phyloP scores from a whole-genome alignment of 1,139 yeast genomes.

The Suhomyces coccinellae region DNA sequence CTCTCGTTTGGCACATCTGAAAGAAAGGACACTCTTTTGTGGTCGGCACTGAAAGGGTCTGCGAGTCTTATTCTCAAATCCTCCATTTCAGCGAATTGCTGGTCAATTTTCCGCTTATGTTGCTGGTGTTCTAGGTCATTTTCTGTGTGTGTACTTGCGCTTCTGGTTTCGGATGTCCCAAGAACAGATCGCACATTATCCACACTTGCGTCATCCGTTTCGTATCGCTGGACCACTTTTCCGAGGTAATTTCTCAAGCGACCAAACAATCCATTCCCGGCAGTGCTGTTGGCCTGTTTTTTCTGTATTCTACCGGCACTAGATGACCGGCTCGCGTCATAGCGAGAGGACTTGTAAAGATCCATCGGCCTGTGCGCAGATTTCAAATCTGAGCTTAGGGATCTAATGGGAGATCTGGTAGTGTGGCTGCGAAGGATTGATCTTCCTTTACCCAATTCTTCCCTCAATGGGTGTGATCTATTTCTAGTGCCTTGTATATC shows the following conservation, averaged over 20 bases:
- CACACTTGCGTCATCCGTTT: slow-evolving; percentile 13
- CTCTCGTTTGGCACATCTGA: not conserved
- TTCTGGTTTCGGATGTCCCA: slow-evolving; percentile 1
- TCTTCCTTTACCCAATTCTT: not conserved
- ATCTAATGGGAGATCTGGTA: not conserved
- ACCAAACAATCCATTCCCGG: slow-evolving; percentile 8
- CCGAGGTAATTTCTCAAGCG: slow-evolving; percentile 13
- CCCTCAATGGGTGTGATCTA: not conserved
- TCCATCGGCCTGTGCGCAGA: not conserved
- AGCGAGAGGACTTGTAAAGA: not conserved
- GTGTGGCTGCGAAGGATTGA: not conserved
- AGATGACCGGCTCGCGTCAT: not conserved
- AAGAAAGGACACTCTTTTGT: not conserved
- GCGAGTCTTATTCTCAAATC: not conserved
- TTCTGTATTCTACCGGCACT: not conserved
- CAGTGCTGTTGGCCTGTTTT: not conserved
- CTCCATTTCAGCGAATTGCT: slow-evolving; percentile 1
- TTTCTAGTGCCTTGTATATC: not conserved
- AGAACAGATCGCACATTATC: slow-evolving; percentile 7
- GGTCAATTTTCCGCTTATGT: not conserved
- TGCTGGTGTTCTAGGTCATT: not conserved
- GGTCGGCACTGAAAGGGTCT: not conserved
- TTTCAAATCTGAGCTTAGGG: not conserved
- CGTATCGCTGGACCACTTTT: slow-evolving; percentile 11
- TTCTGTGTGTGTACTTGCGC: not conserved